Evolutionary conservation across 305 asterid genomes (phyloP).

Genomic region (Solanum hybrid): DNA sequence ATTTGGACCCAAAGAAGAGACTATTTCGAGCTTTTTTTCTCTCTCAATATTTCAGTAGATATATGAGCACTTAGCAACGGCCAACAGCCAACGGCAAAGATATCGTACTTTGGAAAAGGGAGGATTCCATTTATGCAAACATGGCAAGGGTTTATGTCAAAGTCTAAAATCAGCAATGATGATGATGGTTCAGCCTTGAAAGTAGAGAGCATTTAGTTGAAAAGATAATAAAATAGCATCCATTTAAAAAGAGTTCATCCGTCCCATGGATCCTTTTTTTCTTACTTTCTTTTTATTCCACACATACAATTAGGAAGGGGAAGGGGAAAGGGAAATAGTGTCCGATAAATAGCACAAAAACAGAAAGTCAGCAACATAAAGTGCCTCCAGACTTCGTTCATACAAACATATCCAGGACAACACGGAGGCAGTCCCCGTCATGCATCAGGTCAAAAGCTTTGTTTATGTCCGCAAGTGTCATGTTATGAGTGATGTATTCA

Average conservation of each 20-base stretch:
- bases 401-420: slow-evolving; percentile 53
- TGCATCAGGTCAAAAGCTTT: slow-evolving; percentile 92
- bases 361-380: neutral
- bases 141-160: neutral
- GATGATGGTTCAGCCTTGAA: neutral
- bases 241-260: neutral
- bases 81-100: neutral
- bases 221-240: neutral
- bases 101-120: neutral
- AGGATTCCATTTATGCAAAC: neutral
- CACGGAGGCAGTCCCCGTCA: slow-evolving; percentile 78
- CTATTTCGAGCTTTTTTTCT: neutral
- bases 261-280: neutral
- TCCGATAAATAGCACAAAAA: neutral
- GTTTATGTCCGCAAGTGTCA: slow-evolving; percentile 72
- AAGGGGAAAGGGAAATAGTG: neutral
- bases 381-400: slow-evolving; percentile 14
- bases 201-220: neutral
- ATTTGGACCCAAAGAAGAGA: neutral
- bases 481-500: slow-evolving; percentile 84
- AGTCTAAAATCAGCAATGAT: neutral
- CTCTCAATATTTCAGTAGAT: neutral
- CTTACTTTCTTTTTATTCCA: neutral
- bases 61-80: neutral
- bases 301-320: neutral